A percentile compares a stretch with the other conserved stretches of the same genome.
These are phyloP conservation scores for Fusarium sp. DNA, from an alignment of 2,329 filamentous ascomycete genomes.

Conservation along the genomic window DNA sequence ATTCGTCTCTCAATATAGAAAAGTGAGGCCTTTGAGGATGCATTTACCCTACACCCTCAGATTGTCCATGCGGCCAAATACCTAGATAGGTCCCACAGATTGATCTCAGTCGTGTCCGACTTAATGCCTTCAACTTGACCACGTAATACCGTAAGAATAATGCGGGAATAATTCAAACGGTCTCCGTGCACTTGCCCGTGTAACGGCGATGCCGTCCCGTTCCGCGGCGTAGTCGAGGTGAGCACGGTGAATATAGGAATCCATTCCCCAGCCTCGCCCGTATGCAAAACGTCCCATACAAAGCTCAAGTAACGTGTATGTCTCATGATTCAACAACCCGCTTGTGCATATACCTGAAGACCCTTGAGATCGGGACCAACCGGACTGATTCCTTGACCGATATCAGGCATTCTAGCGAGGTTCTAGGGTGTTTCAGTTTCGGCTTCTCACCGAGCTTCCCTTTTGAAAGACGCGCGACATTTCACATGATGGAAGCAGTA, in stretches of 20 bases:
- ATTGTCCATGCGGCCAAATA: neutral
- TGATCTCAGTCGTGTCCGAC: neutral
- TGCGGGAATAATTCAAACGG: slow-evolving; percentile 36
- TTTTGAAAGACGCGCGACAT: neutral
- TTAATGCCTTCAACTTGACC: neutral
- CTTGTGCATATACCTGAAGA: neutral
- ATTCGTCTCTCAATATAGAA: neutral
- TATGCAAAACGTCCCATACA: slow-evolving; percentile 39
- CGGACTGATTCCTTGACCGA: slow-evolving; percentile 31
- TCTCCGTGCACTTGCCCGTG: slow-evolving; percentile 10
- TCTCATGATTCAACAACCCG: slow-evolving; percentile 38
- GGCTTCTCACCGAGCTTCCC: slow-evolving; percentile 28
- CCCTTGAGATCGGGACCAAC: slow-evolving; percentile 41
- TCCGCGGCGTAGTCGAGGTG: slow-evolving; percentile 35
- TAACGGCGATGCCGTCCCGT: slow-evolving; percentile 32
- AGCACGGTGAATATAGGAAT: slow-evolving; percentile 37
- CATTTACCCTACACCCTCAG: neutral
- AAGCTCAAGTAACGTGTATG: slow-evolving; percentile 34
- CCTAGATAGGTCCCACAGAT: neutral
- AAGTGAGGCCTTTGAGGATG: neutral
- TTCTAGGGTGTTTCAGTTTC: slow-evolving; percentile 31
- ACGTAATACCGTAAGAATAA: neutral
- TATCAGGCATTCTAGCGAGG: slow-evolving; percentile 29
- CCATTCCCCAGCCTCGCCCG: slow-evolving; percentile 2
- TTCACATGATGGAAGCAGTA: neutral